These are phyloP conservation scores for Calonectria fujianensis DNA, from an alignment of 2,329 filamentous ascomycete genomes.

Conservation along the genomic window DNA sequence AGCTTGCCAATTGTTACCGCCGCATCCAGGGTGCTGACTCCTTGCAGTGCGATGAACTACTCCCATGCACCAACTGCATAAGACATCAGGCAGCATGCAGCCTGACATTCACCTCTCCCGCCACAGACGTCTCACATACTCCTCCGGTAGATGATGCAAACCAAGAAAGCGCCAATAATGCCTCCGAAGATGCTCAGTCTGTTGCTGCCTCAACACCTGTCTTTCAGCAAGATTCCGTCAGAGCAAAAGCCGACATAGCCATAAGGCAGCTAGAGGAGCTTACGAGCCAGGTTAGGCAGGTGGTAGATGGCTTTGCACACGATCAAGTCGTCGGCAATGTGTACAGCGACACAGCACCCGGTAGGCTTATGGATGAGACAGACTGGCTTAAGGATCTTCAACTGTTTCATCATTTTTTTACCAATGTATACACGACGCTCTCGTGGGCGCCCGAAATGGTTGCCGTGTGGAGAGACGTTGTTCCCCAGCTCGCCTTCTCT, in stretches of 20 bases:
- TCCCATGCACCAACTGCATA: conserved; percentile 8
- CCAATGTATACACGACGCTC: not conserved
- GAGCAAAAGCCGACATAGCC: not conserved
- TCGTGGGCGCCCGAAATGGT: not conserved
- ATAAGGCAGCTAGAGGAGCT: not conserved
- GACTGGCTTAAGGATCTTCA: not conserved
- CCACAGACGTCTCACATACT: not conserved
- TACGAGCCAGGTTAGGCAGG: not conserved
- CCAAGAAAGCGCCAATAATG: not conserved
- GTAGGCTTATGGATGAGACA: not conserved
- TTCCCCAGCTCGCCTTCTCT: not conserved
- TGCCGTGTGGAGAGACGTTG: not conserved
- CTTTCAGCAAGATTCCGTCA: not conserved
- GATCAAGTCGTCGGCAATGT: not conserved
- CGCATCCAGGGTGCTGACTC: not conserved
- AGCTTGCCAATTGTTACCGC: not conserved
- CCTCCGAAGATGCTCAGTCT: not conserved
- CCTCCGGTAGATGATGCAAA: not conserved
- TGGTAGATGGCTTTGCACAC: not conserved
- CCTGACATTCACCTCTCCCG: not conserved
- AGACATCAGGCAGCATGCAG: not conserved
- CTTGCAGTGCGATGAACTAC: not conserved
- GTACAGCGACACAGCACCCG: not conserved
- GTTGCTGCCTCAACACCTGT: not conserved
- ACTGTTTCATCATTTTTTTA: not conserved